Percentiles rank a stretch among this genome's conserved stretches.
These are phyloP conservation scores for Penicillium tannophilum DNA, from an alignment of 495 filamentous ascomycete species.

Conservation along the genomic window DNA sequence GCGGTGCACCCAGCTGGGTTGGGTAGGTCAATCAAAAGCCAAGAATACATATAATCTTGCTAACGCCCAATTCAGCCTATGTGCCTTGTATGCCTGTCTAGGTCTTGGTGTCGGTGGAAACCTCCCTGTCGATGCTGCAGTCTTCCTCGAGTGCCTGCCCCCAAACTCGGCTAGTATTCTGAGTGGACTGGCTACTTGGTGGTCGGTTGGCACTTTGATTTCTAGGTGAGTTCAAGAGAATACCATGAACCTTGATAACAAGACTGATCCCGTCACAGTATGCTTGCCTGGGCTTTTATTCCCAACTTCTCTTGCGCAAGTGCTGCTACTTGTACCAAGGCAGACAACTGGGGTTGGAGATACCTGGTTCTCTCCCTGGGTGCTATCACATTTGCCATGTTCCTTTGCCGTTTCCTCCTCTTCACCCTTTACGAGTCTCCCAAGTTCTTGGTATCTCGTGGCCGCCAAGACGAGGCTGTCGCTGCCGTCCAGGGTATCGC, in stretches of 20 bases:
- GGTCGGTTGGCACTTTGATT: constrained; percentile 55
- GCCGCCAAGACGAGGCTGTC: constrained; percentile 65
- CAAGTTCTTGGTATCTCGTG: constrained; percentile 70
- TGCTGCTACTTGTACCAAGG: constrained; percentile 49
- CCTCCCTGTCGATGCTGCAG: constrained; percentile 46
- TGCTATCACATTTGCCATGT: constrained; percentile 63
- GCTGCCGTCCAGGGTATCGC: constrained; percentile 58
- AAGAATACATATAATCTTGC: not conserved
- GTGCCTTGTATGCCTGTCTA: constrained; percentile 43
- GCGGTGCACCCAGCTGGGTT: constrained; percentile 48
- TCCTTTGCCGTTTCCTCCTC: constrained; percentile 62
- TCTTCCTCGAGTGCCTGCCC: constrained; percentile 58
- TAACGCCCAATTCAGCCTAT: constrained; percentile 21
- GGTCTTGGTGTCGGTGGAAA: constrained; percentile 58
- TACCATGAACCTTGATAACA: not conserved
- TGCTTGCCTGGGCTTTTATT: constrained; percentile 56
- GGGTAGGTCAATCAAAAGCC: constrained; percentile 23
- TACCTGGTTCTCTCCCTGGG: constrained; percentile 69
- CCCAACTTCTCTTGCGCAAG: constrained; percentile 39
- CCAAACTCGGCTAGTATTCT: constrained; percentile 46
- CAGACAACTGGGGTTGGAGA: constrained; percentile 72
- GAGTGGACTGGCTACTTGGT: constrained; percentile 53
- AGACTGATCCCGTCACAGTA: constrained; percentile 35
- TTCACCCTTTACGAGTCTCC: constrained; percentile 62
- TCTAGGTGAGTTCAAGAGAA: constrained; percentile 22